Conservation (phyloP, 2,329 filamentous ascomycete species). For the Neonectria sp. region DNA sequence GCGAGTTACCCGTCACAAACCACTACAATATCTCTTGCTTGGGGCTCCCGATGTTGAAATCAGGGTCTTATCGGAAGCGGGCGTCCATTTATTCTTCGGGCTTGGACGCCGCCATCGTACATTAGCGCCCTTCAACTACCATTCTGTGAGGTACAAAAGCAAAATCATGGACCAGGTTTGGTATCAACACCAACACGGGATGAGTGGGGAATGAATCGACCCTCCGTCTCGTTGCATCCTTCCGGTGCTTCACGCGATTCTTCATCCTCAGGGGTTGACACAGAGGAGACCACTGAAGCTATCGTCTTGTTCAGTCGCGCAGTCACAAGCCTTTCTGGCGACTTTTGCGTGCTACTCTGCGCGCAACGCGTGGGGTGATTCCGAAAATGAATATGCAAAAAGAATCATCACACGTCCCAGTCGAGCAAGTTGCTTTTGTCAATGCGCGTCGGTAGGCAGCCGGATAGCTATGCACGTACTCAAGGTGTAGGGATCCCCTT, state of each 20-base stretch:
- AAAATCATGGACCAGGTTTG: conserved; percentile 24
- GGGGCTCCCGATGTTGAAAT: conserved; percentile 21
- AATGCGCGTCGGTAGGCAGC: conserved; percentile 30
- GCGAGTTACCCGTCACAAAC: conserved; percentile 17
- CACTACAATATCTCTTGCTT: conserved; percentile 1
- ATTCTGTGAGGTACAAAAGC: conserved; percentile 16
- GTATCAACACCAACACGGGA: conserved; percentile 31
- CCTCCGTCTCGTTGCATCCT: conserved; percentile 23
- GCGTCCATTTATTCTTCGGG: conserved; percentile 28
- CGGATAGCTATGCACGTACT: conserved; percentile 26
- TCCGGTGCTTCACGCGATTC: conserved; percentile 12
- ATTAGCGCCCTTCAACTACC: conserved; percentile 33
- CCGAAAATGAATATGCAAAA: conserved; percentile 12
- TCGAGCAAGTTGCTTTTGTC: conserved; percentile 25
- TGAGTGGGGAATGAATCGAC: conserved; percentile 34
- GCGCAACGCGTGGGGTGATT: conserved; percentile 27
- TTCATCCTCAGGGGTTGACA: conserved; percentile 12
- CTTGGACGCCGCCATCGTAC: conserved; percentile 32
- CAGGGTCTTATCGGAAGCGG: conserved; percentile 39
- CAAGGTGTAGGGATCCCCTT: conserved; percentile 37
- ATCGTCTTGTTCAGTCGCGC: conserved; percentile 5
- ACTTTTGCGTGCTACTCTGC: conserved; percentile 9
- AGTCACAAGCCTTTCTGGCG: conserved; percentile 11
- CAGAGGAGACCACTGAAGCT: background rate
- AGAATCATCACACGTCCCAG: conserved; percentile 28